Percentiles rank a stretch among this genome's conserved stretches.
phyloP scores from a whole-genome alignment of 176 grass and related monocot genomes.

The Cymbopogon citratus region DNA sequence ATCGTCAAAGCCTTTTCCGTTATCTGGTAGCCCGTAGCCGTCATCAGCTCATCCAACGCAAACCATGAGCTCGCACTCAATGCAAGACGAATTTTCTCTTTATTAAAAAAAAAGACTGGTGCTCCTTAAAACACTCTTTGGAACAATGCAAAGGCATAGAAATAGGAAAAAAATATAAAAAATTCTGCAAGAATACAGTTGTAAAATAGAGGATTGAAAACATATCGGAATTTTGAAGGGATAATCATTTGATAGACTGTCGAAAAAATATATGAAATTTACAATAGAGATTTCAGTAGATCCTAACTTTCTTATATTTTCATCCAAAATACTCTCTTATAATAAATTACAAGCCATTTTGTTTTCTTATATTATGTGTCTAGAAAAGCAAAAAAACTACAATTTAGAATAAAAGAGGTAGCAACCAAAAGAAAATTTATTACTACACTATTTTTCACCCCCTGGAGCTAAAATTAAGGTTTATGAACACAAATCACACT shows the following conservation, averaged over 20 bases:
- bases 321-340: not conserved
- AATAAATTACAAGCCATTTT: not conserved
- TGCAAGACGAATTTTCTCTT: not conserved
- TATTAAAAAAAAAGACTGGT: not conserved
- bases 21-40: not conserved
- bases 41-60: not conserved
- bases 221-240: not conserved
- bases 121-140: not conserved
- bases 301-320: not conserved
- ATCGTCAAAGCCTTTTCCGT: slow-evolving; percentile 23
- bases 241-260: not conserved
- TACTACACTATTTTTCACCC: not conserved
- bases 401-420: not conserved
- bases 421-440: not conserved
- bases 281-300: not conserved
- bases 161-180: not conserved
- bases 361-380: not conserved
- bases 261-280: not conserved
- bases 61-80: not conserved
- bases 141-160: not conserved
- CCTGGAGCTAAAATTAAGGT: not conserved
- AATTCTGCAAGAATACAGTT: not conserved
- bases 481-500: not conserved
- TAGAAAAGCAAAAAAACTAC: not conserved
- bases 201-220: not conserved